Evolutionary conservation across 352 stramenopile genomes (phyloP).

Genomic region (Phytopythium cucurbitacearum): DNA sequence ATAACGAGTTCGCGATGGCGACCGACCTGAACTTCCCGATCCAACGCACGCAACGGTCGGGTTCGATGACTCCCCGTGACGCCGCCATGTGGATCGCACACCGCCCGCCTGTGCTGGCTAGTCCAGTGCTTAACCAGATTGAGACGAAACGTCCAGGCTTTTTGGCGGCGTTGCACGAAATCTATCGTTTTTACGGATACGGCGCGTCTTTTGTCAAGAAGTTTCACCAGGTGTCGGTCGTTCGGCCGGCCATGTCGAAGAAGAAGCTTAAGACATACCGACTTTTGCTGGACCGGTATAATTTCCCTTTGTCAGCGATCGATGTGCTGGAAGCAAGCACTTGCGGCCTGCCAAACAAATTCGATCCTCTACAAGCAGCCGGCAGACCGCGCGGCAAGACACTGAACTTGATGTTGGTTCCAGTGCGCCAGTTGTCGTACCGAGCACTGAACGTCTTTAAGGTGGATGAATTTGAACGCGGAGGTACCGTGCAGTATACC

Average conservation of each 20-base stretch:
- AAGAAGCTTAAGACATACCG: conserved; percentile 55
- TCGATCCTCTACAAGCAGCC: conserved; percentile 38
- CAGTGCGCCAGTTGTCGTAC: conserved; percentile 44
- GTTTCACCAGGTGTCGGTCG: conserved; percentile 31
- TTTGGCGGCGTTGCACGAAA: conserved; percentile 50
- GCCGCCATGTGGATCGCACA: conserved; percentile 52
- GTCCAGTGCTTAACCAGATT: conserved; percentile 45
- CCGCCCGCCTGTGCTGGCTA: conserved; percentile 53
- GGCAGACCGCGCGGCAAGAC: conserved; percentile 24
- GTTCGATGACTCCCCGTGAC: conserved; percentile 36
- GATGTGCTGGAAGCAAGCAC: conserved; percentile 55
- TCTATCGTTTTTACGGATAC: conserved; percentile 81
- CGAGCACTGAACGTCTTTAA: conserved; percentile 34
- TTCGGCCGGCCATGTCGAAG: conserved; percentile 11
- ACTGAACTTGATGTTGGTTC: conserved; percentile 30
- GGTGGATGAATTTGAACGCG: conserved; percentile 34
- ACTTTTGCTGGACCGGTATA: conserved; percentile 49
- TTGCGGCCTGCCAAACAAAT: conserved; percentile 45
- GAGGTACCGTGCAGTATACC: conserved; percentile 9
- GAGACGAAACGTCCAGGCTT: conserved; percentile 38
- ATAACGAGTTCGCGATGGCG: conserved; percentile 58
- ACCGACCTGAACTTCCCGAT: conserved; percentile 47
- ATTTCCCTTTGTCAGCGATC: conserved; percentile 54
- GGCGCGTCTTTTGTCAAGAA: conserved; percentile 32
- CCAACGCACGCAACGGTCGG: conserved; percentile 27